Evolutionary conservation across 2,329 filamentous ascomycete genomes (phyloP), one percentile per base, ranked within the genome.

Genomic region (Chrysoporthe cubensis): DNA sequence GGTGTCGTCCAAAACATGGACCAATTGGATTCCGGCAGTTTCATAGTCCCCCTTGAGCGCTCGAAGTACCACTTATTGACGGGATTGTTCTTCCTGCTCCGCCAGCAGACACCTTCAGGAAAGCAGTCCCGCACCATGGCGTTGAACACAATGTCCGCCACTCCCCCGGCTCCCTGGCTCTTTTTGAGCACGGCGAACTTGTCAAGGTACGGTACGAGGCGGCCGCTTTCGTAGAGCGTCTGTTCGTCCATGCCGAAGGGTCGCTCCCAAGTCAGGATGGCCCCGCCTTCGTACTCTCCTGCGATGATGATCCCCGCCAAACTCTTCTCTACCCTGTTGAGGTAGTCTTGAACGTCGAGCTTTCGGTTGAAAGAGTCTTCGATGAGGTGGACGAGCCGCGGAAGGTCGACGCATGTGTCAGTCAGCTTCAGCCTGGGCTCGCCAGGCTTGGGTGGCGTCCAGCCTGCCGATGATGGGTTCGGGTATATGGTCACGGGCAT

Each of bases 41-140:
- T 96, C 85, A 90, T 91, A 2, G 90, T 94, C 0, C 96, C 96
- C 60, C 87, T 82, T 2, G 92, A 93, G 60, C 96, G 86, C 80
- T 99, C 96, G 80, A 98, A 97, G 78, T 99, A 99, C 96, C 96
- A 99, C 77, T 97, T 97, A 76, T 99, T 99, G 4, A 99, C 96
- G 0, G 94, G 95, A 75, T 99, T 98, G 76, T 94, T 88, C 75
- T 91, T 91, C 63, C 96, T 85, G 76, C 92, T 96, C 66, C 94
- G 85, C 96, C 96, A 99, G 75, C 94, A 96, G 1, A 98, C 92
- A 0, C 96, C 96, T 2, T 88, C 80, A 0, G 94, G 94, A 72
- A 98, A 96, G 74, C 94, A 97, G 26, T 90, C 89, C 40, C 92
- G 87, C 5, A 97, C 93, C 92, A 99, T 97, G 44, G 94, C 91